Evolutionary conservation across 2,329 filamentous ascomycete species (phyloP), one percentile per base, ranked within the genome.

Genomic region (Xylaria multiplex): DNA sequence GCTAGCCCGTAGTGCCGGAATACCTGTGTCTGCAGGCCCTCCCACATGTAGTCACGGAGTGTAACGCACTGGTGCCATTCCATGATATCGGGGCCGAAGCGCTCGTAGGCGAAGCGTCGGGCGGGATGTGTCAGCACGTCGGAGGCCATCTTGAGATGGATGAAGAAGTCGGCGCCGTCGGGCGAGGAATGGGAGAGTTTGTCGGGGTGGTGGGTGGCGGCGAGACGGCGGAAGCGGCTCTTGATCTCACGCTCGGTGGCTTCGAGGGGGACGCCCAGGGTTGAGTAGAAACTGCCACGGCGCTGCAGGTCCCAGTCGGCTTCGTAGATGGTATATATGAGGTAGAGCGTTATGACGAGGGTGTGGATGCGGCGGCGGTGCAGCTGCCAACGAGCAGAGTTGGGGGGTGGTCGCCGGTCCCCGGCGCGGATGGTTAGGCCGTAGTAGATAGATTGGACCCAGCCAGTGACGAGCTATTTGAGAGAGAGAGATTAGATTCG

Each of bases 291-390:
- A 78, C 93, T 90, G 19, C 91, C 89, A 1, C 84, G 82, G 50
- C 85, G 82, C 69, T 88, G 90, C 32, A 97, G 85, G 69, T 93
- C 89, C 81, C 92, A 89, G 84, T 97, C 92, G 74, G 93, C 91
- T 81, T 98, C 95, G 81, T 94, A 96, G 74, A 98, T 88, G 53
- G 93, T 97, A 84, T 97, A 97, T 70, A 91, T 81, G 43, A 98
- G 91, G 81, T 98, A 99, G 67, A 87, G 81, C 55, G 90, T 83
- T 57, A 98, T 90, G 74, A 98, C 92, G 72, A 90, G 83, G 76
- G 95, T 90, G 77, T 96, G 90, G 77, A 97, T 95, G 73, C 89
- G 87, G 64, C 91, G 91, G 66, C 93, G 90, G 81, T 98, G 92
- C 64, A 86, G 84, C 69, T 85, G 83, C 77, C 88, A 92, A 70